Evolutionary conservation across 2,329 filamentous ascomycete genomes (phyloP).

Genomic region (Fusarium nelsonii): DNA sequence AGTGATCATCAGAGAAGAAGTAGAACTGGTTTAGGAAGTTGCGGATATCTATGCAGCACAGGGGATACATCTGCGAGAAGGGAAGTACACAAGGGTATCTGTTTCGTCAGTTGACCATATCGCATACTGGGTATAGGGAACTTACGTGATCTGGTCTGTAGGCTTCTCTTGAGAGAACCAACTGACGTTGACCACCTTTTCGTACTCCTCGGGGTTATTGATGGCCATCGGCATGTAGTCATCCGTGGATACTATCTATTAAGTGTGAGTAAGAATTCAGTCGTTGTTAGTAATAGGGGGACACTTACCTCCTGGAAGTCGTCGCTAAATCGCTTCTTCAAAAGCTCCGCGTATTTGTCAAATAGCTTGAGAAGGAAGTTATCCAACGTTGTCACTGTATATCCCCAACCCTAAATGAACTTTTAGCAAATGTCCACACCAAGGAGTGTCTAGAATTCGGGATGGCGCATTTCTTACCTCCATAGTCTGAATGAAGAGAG

Average conservation of each 20-base stretch:
- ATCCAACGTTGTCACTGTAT: constrained; percentile 84
- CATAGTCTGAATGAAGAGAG: constrained; percentile 98
- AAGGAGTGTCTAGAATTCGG: constrained; percentile 66
- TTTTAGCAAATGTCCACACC: constrained; percentile 71
- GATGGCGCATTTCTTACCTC: constrained; percentile 83
- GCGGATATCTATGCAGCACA: constrained; percentile 97
- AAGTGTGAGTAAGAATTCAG: constrained; percentile 11
- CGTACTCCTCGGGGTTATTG: constrained; percentile 88
- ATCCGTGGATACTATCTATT: constrained; percentile 82
- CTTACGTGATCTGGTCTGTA: constrained; percentile 79
- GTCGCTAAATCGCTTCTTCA: constrained; percentile 92
- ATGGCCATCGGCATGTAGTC: constrained; percentile 99
- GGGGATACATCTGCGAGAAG: constrained; percentile 98
- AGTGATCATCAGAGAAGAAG: constrained; percentile 96
- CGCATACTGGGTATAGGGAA: constrained; percentile 26
- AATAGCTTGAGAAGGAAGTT: constrained; percentile 89
- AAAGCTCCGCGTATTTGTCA: constrained; percentile 90
- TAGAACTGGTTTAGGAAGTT: constrained; percentile 99
- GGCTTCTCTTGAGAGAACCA: constrained; percentile 92
- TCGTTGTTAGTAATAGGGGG: not conserved
- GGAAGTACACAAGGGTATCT: constrained; percentile 96
- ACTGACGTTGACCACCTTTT: constrained; percentile 94
- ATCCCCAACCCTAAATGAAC: constrained; percentile 89
- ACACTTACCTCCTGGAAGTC: constrained; percentile 86
- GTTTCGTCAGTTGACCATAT: constrained; percentile 20